Evolutionary conservation across 176 grass and related monocot genomes (phyloP).

Genomic region (Lolium multiflorum): DNA sequence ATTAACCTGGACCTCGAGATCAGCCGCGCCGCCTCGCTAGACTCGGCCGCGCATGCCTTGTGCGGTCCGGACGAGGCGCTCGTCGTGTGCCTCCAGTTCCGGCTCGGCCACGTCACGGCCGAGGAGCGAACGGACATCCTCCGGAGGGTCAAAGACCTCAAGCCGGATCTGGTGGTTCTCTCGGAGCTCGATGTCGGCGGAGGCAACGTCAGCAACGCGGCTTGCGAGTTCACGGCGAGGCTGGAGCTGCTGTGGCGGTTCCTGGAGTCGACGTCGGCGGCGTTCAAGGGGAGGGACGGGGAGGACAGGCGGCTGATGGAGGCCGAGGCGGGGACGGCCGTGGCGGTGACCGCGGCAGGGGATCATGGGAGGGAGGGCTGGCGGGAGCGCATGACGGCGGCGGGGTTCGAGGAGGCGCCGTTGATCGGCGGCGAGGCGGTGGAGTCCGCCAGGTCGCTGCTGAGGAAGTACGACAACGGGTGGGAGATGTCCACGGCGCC

Average conservation of each 20-base stretch:
- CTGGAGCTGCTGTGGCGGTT: constrained; percentile 81
- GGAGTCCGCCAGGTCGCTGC: constrained; percentile 66
- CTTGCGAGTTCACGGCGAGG: constrained; percentile 56
- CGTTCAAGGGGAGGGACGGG: constrained; percentile 85
- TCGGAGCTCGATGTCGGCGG: constrained; percentile 69
- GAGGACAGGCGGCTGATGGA: constrained; percentile 72
- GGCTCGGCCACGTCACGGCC: constrained; percentile 43
- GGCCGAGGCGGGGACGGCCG: constrained; percentile 61
- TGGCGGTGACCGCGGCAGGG: constrained; percentile 21
- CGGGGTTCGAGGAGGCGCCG: constrained; percentile 64
- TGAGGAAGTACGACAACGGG: constrained; percentile 86
- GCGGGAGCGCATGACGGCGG: constrained; percentile 71
- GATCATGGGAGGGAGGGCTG: constrained; percentile 63
- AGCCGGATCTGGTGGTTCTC: constrained; percentile 79
- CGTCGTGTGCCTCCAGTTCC: constrained; percentile 85
- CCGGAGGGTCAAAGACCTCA: constrained; percentile 52
- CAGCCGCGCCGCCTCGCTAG: constrained; percentile 34
- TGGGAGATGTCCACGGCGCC: constrained; percentile 69
- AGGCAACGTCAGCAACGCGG: constrained; percentile 32
- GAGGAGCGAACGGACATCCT: constrained; percentile 61
- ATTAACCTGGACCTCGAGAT: constrained; percentile 81
- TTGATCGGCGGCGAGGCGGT: constrained; percentile 85
- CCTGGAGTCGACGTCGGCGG: constrained; percentile 80
- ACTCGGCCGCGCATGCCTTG: constrained; percentile 20
- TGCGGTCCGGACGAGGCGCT: constrained; percentile 52